A percentile compares a stretch with the other conserved stretches of the same genome.
phyloP scores from a whole-genome alignment of 345 rosid genomes.

The Corymbia maculata region DNA sequence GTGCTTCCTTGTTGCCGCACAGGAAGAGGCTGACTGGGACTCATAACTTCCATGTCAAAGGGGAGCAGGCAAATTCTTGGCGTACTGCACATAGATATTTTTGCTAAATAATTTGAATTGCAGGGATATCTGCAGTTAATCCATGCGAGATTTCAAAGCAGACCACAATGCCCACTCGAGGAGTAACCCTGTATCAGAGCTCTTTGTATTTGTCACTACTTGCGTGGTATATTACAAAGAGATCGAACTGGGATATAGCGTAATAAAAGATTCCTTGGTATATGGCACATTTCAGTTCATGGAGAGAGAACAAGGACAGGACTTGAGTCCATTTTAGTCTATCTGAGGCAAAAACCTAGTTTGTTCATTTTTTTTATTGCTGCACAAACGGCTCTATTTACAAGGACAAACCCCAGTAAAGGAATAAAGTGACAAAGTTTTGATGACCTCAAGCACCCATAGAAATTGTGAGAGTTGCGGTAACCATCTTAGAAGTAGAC shows the following conservation, averaged over 20 bases:
- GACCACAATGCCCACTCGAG: neutral
- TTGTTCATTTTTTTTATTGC: neutral
- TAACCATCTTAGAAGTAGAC: neutral
- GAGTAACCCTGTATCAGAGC: neutral
- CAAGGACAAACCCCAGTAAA: neutral
- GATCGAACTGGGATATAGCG: neutral
- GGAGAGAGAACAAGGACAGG: neutral
- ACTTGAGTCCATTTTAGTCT: neutral
- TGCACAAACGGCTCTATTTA: neutral
- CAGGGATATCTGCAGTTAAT: neutral
- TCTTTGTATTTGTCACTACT: neutral
- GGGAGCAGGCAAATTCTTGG: neutral
- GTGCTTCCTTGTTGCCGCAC: neutral
- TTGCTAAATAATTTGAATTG: neutral
- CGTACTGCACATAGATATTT: neutral
- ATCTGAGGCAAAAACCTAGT: neutral
- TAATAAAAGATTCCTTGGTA: neutral
- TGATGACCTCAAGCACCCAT: neutral
- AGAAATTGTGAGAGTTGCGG: neutral
- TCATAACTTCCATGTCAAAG: neutral
- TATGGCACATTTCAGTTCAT: neutral
- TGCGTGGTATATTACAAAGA: neutral
- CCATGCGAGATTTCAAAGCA: neutral
- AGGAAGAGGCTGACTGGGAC: neutral
- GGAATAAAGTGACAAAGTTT: neutral